A percentile compares a stretch with the other conserved stretches of the same genome.
These are phyloP conservation scores for Logfia minima DNA, from an alignment of 129 eudicot genomes.

Conservation along the genomic window DNA sequence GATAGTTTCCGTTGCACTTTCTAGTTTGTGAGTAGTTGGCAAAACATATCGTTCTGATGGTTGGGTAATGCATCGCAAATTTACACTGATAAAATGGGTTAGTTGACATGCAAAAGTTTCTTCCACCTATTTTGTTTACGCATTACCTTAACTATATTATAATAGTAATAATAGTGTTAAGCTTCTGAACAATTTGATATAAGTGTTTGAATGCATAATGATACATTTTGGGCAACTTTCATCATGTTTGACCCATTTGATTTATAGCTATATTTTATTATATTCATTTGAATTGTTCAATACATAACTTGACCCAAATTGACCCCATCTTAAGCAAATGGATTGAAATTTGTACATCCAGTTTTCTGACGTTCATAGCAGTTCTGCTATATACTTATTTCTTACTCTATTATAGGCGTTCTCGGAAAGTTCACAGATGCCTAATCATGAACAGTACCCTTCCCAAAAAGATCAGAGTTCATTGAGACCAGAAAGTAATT, in stretches of 20 bases:
- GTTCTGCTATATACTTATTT: constrained; percentile 12
- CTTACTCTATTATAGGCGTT: constrained; percentile 42
- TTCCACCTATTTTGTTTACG: neutral
- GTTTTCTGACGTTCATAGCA: neutral
- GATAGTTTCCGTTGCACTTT: neutral
- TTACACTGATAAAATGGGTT: neutral
- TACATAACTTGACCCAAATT: neutral
- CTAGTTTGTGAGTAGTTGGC: neutral
- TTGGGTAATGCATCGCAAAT: neutral
- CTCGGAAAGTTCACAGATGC: constrained; percentile 52
- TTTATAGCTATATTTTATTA: neutral
- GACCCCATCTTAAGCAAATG: neutral
- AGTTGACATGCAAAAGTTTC: neutral
- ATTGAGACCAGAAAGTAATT: constrained; percentile 45
- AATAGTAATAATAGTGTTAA: neutral
- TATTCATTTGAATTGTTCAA: neutral
- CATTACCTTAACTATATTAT: neutral
- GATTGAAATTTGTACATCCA: neutral
- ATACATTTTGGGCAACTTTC: neutral
- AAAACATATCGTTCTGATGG: neutral
- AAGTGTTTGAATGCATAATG: neutral
- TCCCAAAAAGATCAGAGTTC: constrained; percentile 53
- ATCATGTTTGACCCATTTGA: neutral
- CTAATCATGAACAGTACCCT: constrained; percentile 48
- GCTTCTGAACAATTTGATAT: neutral